phyloP scores from a whole-genome alignment of 441 rosid species.

The Aleurites moluccanus region DNA sequence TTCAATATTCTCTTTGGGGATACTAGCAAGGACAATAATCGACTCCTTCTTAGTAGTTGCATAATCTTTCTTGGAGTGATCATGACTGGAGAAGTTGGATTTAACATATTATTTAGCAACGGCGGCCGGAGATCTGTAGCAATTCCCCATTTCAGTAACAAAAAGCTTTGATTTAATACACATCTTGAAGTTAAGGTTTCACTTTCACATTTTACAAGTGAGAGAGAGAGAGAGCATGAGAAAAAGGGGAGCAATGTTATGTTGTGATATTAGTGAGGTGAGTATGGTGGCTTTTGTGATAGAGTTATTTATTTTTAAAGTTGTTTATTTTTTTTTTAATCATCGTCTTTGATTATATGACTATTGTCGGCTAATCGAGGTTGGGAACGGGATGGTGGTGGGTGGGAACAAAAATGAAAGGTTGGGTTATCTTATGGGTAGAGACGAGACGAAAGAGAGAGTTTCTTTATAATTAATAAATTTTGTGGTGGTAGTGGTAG shows the following conservation, averaged over 20 bases:
- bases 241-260: neutral
- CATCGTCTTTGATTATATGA: conserved; percentile 31
- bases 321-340: neutral
- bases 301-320: neutral
- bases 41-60: conserved; percentile 52
- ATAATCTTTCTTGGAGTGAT: conserved; percentile 57
- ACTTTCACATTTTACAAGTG: conserved; percentile 43
- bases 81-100: conserved; percentile 70
- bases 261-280: conserved; percentile 16
- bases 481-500: too few relatives aligned
- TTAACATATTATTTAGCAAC: conserved; percentile 97
- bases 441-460: neutral
- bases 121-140: conserved; percentile 99
- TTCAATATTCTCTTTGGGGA: conserved; percentile 81
- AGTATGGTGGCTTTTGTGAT: conserved; percentile 26
- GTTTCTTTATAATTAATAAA: too few relatives aligned
- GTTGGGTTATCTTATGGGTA: neutral
- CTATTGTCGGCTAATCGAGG: conserved; percentile 43
- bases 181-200: conserved; percentile 60
- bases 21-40: conserved; percentile 66
- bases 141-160: conserved; percentile 65
- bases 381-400: conserved; percentile 37
- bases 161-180: conserved; percentile 10
- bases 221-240: neutral
- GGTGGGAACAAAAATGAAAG: neutral